These are phyloP conservation scores for Cutaneotrichosporon dermatis DNA, from an alignment of 1,284 basidiomycete species.

Conservation along the genomic window DNA sequence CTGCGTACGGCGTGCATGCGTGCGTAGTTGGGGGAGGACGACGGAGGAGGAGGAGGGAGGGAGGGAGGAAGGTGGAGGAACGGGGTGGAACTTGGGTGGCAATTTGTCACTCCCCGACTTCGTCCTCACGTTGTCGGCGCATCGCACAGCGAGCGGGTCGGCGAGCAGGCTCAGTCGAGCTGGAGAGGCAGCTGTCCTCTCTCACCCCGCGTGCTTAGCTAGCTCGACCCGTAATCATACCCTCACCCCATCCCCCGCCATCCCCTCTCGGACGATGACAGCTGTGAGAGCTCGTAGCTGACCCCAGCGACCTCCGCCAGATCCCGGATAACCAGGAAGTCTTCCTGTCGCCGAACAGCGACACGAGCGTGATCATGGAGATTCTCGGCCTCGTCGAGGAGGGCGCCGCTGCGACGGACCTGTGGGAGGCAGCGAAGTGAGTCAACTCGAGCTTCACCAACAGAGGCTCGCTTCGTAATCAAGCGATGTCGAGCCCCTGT, in stretches of 20 bases:
- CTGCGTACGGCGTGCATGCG: neutral
- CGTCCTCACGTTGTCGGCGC: no score
- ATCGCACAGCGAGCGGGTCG: no score
- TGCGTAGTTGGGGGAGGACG: neutral
- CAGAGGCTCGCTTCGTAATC: no score
- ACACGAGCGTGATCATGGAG: constrained; percentile 79
- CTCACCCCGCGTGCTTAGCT: no score
- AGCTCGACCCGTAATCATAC: no score
- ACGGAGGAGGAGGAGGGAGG: neutral
- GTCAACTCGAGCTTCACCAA: constrained; percentile 13
- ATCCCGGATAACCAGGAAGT: constrained; percentile 98
- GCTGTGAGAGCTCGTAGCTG: neutral
- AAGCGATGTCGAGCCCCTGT: no score
- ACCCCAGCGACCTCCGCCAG: constrained; percentile 73
- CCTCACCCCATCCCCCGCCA: neutral
- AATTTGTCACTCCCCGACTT: no score
- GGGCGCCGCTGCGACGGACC: constrained; percentile 48
- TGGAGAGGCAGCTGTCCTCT: no score
- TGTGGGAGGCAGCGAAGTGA: constrained; percentile 65
- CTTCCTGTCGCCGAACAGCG: constrained; percentile 66
- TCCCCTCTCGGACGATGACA: neutral
- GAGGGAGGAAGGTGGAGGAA: neutral
- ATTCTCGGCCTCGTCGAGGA: constrained; percentile 69
- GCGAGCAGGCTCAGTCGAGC: no score
- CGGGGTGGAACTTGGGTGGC: neutral